Evolutionary conservation across 495 filamentous ascomycete genomes (phyloP).

Genomic region (Daldinia bambusicola): DNA sequence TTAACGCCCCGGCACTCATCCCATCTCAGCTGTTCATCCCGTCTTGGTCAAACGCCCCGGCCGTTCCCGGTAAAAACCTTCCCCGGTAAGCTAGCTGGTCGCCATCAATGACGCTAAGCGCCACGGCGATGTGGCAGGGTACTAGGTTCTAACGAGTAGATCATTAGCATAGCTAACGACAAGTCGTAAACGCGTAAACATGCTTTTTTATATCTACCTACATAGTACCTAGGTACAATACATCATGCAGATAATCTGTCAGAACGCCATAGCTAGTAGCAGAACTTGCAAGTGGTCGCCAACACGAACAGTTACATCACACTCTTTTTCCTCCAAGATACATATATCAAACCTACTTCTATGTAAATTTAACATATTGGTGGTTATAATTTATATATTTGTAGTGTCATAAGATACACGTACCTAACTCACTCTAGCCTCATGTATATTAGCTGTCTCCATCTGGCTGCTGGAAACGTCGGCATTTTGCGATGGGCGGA

Average conservation of each 20-base stretch:
- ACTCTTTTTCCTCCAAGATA: not conserved
- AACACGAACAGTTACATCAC: not conserved
- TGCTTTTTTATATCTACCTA: no score
- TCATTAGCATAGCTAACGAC: not conserved
- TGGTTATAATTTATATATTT: no score
- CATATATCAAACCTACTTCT: not conserved
- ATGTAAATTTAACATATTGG: not conserved
- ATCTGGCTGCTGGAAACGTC: not conserved
- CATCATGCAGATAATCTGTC: not conserved
- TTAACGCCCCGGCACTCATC: constrained; percentile 23
- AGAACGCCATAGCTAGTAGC: not conserved
- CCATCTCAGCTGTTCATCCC: constrained; percentile 17
- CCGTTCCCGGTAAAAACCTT: constrained; percentile 15
- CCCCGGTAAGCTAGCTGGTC: constrained; percentile 9
- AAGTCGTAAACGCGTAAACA: no score
- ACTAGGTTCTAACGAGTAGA: constrained; percentile 8
- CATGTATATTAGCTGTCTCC: not conserved
- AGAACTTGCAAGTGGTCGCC: not conserved
- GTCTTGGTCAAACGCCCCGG: constrained; percentile 7
- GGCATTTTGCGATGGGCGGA: constrained; percentile 17
- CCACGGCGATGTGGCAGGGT: constrained; percentile 9
- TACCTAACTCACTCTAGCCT: no score
- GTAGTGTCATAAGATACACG: no score
- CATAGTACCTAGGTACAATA: no score
- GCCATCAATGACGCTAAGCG: constrained; percentile 8